Evolutionary conservation across 768 basidiomycete genomes (phyloP).

Genomic region (Candolleomyces aberdarensis): DNA sequence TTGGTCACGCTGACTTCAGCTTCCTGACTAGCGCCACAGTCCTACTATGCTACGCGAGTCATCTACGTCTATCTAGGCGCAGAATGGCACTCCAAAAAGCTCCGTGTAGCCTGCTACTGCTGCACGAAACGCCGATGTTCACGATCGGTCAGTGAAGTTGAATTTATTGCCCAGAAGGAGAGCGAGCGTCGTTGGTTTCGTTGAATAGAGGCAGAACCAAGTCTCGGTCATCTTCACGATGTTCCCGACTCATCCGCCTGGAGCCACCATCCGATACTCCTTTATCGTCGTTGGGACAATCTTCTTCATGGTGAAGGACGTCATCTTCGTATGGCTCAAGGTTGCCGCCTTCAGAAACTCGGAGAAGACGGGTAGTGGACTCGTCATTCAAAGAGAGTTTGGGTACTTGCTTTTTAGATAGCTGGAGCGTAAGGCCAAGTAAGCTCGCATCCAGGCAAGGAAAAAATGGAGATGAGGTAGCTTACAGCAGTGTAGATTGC

Average conservation of each 20-base stretch:
- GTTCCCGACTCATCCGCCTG: neutral
- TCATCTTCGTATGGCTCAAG: neutral
- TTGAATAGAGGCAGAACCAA: neutral
- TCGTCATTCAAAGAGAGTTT: neutral
- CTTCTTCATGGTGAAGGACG: neutral
- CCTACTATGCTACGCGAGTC: no score
- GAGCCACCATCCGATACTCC: neutral
- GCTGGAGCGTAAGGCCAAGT: no score
- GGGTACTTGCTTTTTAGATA: neutral
- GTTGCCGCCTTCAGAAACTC: neutral
- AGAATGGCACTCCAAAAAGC: no score
- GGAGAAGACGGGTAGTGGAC: neutral
- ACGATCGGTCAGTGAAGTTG: no score
- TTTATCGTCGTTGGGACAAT: neutral
- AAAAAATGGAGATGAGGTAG: neutral
- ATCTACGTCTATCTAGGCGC: no score
- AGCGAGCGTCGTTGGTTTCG: no score
- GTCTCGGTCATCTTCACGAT: conserved; percentile 1
- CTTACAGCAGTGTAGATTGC: conserved; percentile 67
- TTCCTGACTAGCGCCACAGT: no score
- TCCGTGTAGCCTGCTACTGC: no score
- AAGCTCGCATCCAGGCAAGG: neutral
- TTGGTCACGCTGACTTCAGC: no score
- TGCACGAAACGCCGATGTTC: no score
- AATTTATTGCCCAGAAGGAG: no score